phyloP scores from a whole-genome alignment of 2,329 filamentous ascomycete species.

The Fusarium sp. region DNA sequence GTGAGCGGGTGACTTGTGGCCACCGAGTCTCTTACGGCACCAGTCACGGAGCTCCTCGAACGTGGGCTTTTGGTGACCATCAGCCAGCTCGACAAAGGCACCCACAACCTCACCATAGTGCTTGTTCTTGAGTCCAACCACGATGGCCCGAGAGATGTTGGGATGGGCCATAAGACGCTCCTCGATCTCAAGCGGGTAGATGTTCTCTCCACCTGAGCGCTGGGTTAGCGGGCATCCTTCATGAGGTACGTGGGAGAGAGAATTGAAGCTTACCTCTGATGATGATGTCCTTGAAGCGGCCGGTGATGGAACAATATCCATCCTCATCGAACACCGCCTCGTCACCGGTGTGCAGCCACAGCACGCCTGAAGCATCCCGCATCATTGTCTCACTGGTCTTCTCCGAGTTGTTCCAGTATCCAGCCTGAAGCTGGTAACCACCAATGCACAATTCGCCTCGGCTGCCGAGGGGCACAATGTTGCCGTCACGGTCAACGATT shows the following conservation, averaged over 20 bases:
- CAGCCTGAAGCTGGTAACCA: constrained; percentile 79
- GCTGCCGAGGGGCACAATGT: constrained; percentile 74
- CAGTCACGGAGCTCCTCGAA: constrained; percentile 71
- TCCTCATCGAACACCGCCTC: constrained; percentile 75
- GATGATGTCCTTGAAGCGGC: constrained; percentile 83
- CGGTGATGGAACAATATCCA: constrained; percentile 80
- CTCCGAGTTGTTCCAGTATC: constrained; percentile 76
- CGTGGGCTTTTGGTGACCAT: constrained; percentile 54
- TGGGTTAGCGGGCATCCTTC: constrained; percentile 37
- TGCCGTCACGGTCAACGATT: constrained; percentile 77
- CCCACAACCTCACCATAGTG: constrained; percentile 81
- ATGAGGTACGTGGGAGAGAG: constrained; percentile 8
- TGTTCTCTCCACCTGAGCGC: constrained; percentile 74
- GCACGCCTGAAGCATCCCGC: constrained; percentile 62
- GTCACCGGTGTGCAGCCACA: constrained; percentile 78
- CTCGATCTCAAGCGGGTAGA: constrained; percentile 81
- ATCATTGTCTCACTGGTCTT: constrained; percentile 76
- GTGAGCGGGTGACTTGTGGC: constrained; percentile 77
- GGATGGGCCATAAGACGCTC: constrained; percentile 76
- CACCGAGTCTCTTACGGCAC: constrained; percentile 71
- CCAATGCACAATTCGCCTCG: constrained; percentile 82
- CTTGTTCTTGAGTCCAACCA: constrained; percentile 76
- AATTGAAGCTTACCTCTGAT: constrained; percentile 67
- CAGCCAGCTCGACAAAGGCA: constrained; percentile 67
- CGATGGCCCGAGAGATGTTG: constrained; percentile 71